Evolutionary conservation across 2,329 filamentous ascomycete genomes (phyloP).

Genomic region (Aspergillus sp.): DNA sequence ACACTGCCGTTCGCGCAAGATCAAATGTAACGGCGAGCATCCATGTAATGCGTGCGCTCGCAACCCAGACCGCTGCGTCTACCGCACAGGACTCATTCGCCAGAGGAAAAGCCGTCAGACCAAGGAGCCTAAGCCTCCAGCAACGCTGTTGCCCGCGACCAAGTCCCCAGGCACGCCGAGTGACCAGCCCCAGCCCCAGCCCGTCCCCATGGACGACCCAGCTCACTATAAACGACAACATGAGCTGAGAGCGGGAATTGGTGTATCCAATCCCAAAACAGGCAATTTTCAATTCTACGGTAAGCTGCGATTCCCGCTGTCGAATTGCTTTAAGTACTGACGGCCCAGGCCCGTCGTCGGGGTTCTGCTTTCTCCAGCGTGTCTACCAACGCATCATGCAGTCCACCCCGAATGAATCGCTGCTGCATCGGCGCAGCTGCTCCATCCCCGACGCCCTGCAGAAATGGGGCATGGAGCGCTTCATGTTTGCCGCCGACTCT

Average conservation of each 20-base stretch:
- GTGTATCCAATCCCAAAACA: constrained; percentile 10
- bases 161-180: not conserved
- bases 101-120: constrained; percentile 7
- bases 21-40: constrained; percentile 12
- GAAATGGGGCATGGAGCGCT: constrained; percentile 13
- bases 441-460: constrained; percentile 10
- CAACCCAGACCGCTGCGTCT: constrained; percentile 7
- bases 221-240: constrained; percentile 13
- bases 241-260: constrained; percentile 15
- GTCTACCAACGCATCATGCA: constrained; percentile 14
- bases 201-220: constrained; percentile 8
- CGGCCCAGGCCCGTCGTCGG: constrained; percentile 13
- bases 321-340: not conserved
- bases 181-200: not conserved
- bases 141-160: constrained; percentile 8
- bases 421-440: constrained; percentile 6
- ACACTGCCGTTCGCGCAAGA: constrained; percentile 12
- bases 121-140: constrained; percentile 5
- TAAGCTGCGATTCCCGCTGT: not conserved
- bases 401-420: constrained; percentile 2
- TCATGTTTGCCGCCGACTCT: constrained; percentile 11
- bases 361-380: constrained; percentile 14
- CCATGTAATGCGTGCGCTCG: constrained; percentile 10
- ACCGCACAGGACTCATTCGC: constrained; percentile 10
- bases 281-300: constrained; percentile 17